Percentiles rank a stretch among this genome's conserved stretches.
phyloP scores from a whole-genome alignment of 2,329 filamentous ascomycete genomes.

The Berkeleyomyces rouxiae region DNA sequence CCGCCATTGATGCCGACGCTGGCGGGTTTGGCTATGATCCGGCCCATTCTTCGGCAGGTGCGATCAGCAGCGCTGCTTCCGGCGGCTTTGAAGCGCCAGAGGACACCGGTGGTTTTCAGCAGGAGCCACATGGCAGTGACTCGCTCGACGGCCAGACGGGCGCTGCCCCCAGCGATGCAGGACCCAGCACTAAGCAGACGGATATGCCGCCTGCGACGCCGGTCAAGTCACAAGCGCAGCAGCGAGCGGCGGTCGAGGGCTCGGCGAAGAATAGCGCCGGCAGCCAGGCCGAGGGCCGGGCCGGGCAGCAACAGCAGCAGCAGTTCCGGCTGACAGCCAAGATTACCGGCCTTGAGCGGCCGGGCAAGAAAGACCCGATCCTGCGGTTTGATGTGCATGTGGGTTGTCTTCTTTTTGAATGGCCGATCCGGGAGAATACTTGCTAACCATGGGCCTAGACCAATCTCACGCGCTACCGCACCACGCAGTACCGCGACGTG shows the following conservation, averaged over 20 bases:
- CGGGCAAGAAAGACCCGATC: conserved; percentile 88
- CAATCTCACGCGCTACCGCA: conserved; percentile 94
- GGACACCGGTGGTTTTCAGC: not conserved
- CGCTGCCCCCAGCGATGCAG: not conserved
- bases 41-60: not conserved
- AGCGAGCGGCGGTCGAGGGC: conserved; percentile 14
- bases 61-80: not conserved
- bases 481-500: conserved; percentile 95
- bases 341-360: conserved; percentile 82
- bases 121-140: not conserved
- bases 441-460: conserved; percentile 40
- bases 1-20: conserved; percentile 4
- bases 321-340: conserved; percentile 84
- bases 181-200: too few species aligned
- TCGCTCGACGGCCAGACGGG: not conserved
- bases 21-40: conserved; percentile 3
- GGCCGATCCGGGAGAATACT: not conserved
- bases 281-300: not conserved
- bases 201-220: conserved; percentile 14
- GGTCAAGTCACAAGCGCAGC: conserved; percentile 18
- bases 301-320: conserved; percentile 28
- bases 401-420: conserved; percentile 18
- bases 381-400: conserved; percentile 94
- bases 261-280: conserved; percentile 1
- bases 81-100: not conserved